Evolutionary conservation across 805 yeast species (phyloP).

Genomic region (Yamadazyma akitaensis): DNA sequence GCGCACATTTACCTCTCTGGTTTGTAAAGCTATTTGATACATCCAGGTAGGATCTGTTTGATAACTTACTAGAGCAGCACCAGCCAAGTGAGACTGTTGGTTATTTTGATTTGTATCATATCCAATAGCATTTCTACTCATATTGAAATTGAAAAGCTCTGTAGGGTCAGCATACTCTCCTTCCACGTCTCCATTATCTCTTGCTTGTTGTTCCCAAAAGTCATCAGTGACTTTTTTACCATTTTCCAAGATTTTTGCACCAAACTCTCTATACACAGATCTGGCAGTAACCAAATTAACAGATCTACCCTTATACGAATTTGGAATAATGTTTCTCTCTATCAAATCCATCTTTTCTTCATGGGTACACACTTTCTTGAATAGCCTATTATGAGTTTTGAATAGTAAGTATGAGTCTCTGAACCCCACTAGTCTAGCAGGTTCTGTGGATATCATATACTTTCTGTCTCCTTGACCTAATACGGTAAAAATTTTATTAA

Average conservation of each 20-base stretch:
- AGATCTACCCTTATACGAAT: slow-evolving; percentile 84
- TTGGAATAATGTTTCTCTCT: slow-evolving; percentile 76
- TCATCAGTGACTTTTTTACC: slow-evolving; percentile 85
- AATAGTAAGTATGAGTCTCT: slow-evolving; percentile 87
- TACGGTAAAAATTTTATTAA: slow-evolving; percentile 66
- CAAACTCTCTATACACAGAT: slow-evolving; percentile 86
- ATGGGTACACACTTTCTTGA: slow-evolving; percentile 68
- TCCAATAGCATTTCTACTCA: slow-evolving; percentile 34
- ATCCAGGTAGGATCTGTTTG: slow-evolving; percentile 76
- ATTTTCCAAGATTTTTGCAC: slow-evolving; percentile 74
- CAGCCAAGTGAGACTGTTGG: slow-evolving; percentile 24
- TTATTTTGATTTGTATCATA: slow-evolving; percentile 13
- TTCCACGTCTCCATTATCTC: slow-evolving; percentile 59
- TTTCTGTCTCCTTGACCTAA: slow-evolving; percentile 63
- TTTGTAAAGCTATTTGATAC: slow-evolving; percentile 76
- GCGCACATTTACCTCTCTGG: slow-evolving; percentile 65
- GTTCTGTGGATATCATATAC: slow-evolving; percentile 93
- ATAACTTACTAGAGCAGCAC: slow-evolving; percentile 38
- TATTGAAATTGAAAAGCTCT: slow-evolving; percentile 35
- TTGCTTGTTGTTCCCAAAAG: slow-evolving; percentile 68
- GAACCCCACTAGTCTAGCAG: slow-evolving; percentile 92
- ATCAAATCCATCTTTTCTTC: slow-evolving; percentile 82
- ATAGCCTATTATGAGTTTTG: slow-evolving; percentile 76
- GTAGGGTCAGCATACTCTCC: slow-evolving; percentile 72
- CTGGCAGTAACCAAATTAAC: slow-evolving; percentile 90